Base-by-base conservation (phyloP, 2,329 filamentous ascomycete species). In the Exophiala bonariae region DNA sequence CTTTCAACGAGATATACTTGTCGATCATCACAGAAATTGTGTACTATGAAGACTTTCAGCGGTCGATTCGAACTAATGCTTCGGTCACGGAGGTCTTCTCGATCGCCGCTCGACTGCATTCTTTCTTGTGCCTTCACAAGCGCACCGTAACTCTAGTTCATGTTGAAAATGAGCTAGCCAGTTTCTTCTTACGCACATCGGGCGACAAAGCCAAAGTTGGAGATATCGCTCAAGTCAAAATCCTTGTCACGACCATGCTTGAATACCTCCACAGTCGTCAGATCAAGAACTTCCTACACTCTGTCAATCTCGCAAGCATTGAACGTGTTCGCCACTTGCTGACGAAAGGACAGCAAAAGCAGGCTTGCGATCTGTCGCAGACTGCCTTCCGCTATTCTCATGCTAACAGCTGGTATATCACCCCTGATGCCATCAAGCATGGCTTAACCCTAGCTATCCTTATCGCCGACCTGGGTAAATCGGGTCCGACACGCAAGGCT, bases 11-110 rank as follows among this genome's bases (percentile, higher is more conserved):
- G 41, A 69, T 70, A 34, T 64, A 74, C 41, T 66, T 72, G 3
- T 63, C 70, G 28, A 58, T 75, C 39, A 71, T 70, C 17, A 70
- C 72, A 1, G 67, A 74, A 52, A 64, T 66, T 44, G 57, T 67
- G 8, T 69, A 70, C 60, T 70, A 68, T 34, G 63, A 66, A 40
- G 59, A 69, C 28, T 66, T 73, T 50, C 64, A 66, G 4, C 62
- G 61, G 41, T 61, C 67, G 35, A 64, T 66, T 49, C 56, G 58
- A 43, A 61, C 64, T 30, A 71, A 72, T 48, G 63, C 63, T 30
- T 67, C 61, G 26, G 55, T 74, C 51, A 64, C 67, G 14, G 59
- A 62, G 1, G 66, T 73, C 10, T 64, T 66, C 34, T 47, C 64
- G 13, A 59, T 60, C 13, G 59, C 63, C 13, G 59, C 65, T n/a